Conservation (phyloP, 805 yeast genomes). For the Candida chauliodis region DNA sequence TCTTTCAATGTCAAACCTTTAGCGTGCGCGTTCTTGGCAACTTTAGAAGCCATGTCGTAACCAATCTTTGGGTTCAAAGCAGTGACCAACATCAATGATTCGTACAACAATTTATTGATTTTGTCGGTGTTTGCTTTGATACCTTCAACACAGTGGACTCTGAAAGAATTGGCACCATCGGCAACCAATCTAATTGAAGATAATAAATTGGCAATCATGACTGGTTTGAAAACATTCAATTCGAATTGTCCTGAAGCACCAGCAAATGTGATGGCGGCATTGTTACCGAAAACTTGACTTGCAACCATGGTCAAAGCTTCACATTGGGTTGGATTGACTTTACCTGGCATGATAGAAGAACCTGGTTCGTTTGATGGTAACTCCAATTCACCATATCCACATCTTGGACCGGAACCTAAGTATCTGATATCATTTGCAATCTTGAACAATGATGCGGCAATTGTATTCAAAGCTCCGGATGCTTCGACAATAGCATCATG, state of each 20-base stretch:
- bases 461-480: slow-evolving; percentile 93
- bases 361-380: slow-evolving; percentile 99
- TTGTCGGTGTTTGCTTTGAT: slow-evolving; percentile 84
- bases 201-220: slow-evolving; percentile 85
- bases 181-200: slow-evolving; percentile 84
- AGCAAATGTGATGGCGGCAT: slow-evolving; percentile 90
- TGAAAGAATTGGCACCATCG: slow-evolving; percentile 87
- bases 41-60: slow-evolving; percentile 95
- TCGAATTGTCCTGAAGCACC: slow-evolving; percentile 99
- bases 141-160: slow-evolving; percentile 93
- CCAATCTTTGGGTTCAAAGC: slow-evolving; percentile 99
- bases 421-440: slow-evolving; percentile 98
- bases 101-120: slow-evolving; percentile 83
- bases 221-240: slow-evolving; percentile 97
- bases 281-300: slow-evolving; percentile 96
- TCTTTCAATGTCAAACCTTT: slow-evolving; percentile 94
- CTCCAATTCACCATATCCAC: slow-evolving; percentile 95
- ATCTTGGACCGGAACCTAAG: slow-evolving; percentile 98
- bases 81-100: slow-evolving; percentile 96
- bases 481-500: slow-evolving; percentile 98
- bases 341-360: slow-evolving; percentile 99
- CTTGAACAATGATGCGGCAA: slow-evolving; percentile 90
- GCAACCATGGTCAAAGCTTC: slow-evolving; percentile 99
- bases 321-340: slow-evolving; percentile 98
- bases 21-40: slow-evolving; percentile 98